Conservation (phyloP, 1,284 basidiomycete species). For the Puccinia triticina region DNA sequence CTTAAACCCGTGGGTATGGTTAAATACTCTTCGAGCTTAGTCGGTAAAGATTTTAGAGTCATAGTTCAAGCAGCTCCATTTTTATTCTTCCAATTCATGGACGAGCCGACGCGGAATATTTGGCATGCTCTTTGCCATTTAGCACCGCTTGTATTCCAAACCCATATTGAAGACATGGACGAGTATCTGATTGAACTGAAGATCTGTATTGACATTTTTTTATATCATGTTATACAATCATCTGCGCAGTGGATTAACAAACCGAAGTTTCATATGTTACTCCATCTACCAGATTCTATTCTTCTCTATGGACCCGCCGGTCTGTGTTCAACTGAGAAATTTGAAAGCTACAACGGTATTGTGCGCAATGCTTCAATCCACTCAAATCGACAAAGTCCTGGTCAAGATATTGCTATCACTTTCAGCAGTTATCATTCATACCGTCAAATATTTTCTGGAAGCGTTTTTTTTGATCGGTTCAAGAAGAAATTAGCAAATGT, state of each 20-base stretch:
- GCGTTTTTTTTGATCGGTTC: background rate
- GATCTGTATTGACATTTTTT: slow-evolving; percentile 58
- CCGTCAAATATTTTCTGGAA: background rate
- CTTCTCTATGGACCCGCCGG: background rate
- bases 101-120: slow-evolving; percentile 56
- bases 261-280: slow-evolving; percentile 58
- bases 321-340: background rate
- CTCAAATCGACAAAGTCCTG: slow-evolving; percentile 12
- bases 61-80: slow-evolving; percentile 62
- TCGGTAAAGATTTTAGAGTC: slow-evolving; percentile 58
- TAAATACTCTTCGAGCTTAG: slow-evolving; percentile 52
- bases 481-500: background rate
- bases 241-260: too few relatives aligned
- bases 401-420: background rate
- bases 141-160: slow-evolving; percentile 61
- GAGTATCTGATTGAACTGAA: slow-evolving; percentile 55
- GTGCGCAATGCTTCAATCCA: background rate
- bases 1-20: slow-evolving; percentile 55
- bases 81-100: too few relatives aligned
- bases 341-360: slow-evolving; percentile 12
- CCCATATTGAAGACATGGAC: slow-evolving; percentile 59
- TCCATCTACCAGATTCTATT: background rate
- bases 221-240: slow-evolving; percentile 57
- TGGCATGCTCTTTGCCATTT: slow-evolving; percentile 60
- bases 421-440: slow-evolving; percentile 12